Percentiles rank a stretch among this genome's conserved stretches.
Evolutionary conservation across 2,329 filamentous ascomycete species (phyloP).

Genomic region (Fusarium sp.): DNA sequence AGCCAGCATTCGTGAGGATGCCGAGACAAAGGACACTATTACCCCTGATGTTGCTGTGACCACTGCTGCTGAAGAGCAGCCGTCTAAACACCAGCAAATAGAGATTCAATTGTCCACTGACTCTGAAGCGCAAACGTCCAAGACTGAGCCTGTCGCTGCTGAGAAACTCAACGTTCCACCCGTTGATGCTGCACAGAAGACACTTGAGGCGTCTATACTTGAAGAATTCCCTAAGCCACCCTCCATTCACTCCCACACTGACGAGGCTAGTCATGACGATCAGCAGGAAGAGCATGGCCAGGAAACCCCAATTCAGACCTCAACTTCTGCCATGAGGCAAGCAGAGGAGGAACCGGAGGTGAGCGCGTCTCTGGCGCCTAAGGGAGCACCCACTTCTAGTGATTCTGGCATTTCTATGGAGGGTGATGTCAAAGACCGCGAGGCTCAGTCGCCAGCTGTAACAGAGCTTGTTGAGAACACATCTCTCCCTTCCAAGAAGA

Average conservation of each 20-base stretch:
- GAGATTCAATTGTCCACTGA: constrained; percentile 7
- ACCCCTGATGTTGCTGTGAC: background rate
- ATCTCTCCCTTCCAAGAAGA: background rate
- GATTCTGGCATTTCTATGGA: constrained; percentile 42
- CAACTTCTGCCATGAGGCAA: background rate
- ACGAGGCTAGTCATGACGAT: constrained; percentile 1
- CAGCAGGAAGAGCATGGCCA: constrained; percentile 6
- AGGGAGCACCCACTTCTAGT: constrained; percentile 25
- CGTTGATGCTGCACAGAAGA: constrained; percentile 1
- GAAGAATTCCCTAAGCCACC: constrained; percentile 38
- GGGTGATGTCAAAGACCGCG: constrained; percentile 31
- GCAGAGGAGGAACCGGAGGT: background rate
- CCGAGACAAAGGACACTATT: constrained; percentile 3
- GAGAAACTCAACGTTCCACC: constrained; percentile 2
- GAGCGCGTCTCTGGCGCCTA: background rate
- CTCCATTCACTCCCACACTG: constrained; percentile 14
- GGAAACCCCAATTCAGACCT: background rate
- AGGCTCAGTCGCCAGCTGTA: constrained; percentile 1
- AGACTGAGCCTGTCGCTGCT: constrained; percentile 2
- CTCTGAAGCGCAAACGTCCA: constrained; percentile 21
- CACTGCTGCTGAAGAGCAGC: background rate
- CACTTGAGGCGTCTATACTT: constrained; percentile 11
- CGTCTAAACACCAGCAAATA: background rate
- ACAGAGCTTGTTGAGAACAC: constrained; percentile 14
- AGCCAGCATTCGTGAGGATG: constrained; percentile 26